Conservation (phyloP, 2,329 filamentous ascomycete genomes). For the Beauveria medogensis region DNA sequence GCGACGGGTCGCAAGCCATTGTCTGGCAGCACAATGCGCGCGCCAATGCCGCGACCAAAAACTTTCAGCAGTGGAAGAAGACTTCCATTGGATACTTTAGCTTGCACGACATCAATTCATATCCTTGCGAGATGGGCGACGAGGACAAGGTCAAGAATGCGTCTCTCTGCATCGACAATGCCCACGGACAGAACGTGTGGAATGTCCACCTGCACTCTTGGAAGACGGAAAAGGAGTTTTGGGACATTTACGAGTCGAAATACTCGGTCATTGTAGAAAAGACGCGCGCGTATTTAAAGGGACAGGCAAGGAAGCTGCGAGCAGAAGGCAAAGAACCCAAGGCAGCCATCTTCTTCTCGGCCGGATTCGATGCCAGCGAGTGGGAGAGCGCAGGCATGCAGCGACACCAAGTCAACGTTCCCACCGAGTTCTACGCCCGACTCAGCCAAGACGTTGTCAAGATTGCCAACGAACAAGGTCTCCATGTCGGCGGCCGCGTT, state of each 20-base stretch:
- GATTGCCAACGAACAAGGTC: conserved; percentile 70
- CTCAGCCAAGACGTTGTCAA: conserved; percentile 80
- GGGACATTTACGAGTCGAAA: conserved; percentile 73
- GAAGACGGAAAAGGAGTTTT: conserved; percentile 78
- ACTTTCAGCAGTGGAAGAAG: conserved; percentile 69
- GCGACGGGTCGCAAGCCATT: conserved; percentile 92
- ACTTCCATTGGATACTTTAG: conserved; percentile 92
- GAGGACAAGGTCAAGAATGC: conserved; percentile 89
- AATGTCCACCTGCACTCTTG: conserved; percentile 90
- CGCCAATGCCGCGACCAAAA: conserved; percentile 54
- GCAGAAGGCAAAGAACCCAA: conserved; percentile 56
- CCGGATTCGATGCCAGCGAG: conserved; percentile 94
- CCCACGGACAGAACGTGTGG: conserved; percentile 90
- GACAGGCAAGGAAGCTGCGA: conserved; percentile 59
- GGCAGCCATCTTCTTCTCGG: conserved; percentile 87
- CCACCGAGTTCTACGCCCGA: conserved; percentile 90
- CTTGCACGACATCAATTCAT: conserved; percentile 96
- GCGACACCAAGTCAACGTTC: conserved; percentile 88
- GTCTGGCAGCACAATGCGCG: conserved; percentile 83
- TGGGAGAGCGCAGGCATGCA: conserved; percentile 93
- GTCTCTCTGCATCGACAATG: conserved; percentile 87
- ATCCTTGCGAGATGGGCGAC: conserved; percentile 91
- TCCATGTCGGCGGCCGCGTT: conserved; percentile 72
- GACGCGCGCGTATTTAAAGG: conserved; percentile 65
- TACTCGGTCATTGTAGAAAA: conserved; percentile 76